Evolutionary conservation across 2,329 filamentous ascomycete species (phyloP).

Genomic region (Cladobotryum mycophilum): DNA sequence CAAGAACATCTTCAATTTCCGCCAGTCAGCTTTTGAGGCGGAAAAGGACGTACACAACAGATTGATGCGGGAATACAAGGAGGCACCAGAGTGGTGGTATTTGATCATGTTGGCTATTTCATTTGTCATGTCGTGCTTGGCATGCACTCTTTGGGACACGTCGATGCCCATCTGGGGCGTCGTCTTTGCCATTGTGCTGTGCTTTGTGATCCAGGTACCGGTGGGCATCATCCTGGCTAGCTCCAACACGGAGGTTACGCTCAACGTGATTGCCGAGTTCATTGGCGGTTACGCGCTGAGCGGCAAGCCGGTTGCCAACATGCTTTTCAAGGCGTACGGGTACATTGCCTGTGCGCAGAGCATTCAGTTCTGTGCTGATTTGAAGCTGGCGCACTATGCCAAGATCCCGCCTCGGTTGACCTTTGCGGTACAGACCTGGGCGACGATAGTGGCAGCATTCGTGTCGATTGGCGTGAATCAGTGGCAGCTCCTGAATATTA

Average conservation of each 20-base stretch:
- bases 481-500: constrained; percentile 51
- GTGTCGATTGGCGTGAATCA: constrained; percentile 55
- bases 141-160: constrained; percentile 41
- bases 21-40: constrained; percentile 30
- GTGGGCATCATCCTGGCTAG: constrained; percentile 51
- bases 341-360: constrained; percentile 57
- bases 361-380: constrained; percentile 51
- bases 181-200: constrained; percentile 44
- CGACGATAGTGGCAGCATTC: constrained; percentile 46
- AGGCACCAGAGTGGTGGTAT: constrained; percentile 52
- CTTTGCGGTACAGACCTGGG: constrained; percentile 48
- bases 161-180: constrained; percentile 46
- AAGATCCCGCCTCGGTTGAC: constrained; percentile 48
- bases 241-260: constrained; percentile 50
- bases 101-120: constrained; percentile 39
- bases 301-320: constrained; percentile 58
- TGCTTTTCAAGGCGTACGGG: constrained; percentile 65
- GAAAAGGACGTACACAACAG: constrained; percentile 29
- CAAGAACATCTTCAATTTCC: constrained; percentile 18
- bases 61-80: constrained; percentile 26
- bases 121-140: constrained; percentile 33
- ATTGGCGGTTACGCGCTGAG: constrained; percentile 62
- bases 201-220: constrained; percentile 46
- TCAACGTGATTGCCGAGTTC: constrained; percentile 62
- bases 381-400: constrained; percentile 61